phyloP scores from a whole-genome alignment of 1,284 basidiomycete species.

The Cutaneotrichosporon cavernicola region DNA sequence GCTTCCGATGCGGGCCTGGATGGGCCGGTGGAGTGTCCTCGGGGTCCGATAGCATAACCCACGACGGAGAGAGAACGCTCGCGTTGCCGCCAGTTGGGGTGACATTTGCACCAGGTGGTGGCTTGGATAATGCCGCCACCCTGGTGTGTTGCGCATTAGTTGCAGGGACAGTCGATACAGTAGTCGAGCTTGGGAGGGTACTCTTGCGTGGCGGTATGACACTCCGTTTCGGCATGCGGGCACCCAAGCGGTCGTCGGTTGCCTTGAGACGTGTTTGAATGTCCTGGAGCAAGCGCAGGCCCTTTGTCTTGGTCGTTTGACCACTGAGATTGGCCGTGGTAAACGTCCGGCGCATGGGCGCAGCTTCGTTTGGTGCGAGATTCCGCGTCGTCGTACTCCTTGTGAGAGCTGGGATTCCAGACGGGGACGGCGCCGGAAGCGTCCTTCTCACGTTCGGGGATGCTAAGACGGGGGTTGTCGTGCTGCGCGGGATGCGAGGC shows the following conservation, averaged over 20 bases:
- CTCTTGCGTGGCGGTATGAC: constrained; percentile 52
- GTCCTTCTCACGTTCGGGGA: constrained; percentile 13
- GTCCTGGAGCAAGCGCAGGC: constrained; percentile 42
- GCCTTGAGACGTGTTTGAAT: constrained; percentile 45
- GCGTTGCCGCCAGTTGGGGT: constrained; percentile 9
- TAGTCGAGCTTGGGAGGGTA: not conserved
- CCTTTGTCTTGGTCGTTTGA: constrained; percentile 40
- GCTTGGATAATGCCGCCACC: constrained; percentile 10
- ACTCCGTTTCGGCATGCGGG: constrained; percentile 35
- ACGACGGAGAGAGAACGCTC: constrained; percentile 37
- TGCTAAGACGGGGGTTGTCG: constrained; percentile 11
- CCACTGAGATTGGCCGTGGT: constrained; percentile 16
- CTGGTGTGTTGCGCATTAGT: constrained; percentile 13
- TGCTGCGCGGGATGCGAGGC: constrained; percentile 10
- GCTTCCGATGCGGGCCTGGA: not conserved
- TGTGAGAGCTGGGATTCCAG: constrained; percentile 34
- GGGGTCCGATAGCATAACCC: constrained; percentile 46
- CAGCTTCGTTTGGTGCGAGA: constrained; percentile 15
- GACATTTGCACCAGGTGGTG: constrained; percentile 13
- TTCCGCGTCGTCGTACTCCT: constrained; percentile 45
- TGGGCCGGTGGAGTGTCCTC: constrained; percentile 35
- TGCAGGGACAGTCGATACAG: not conserved
- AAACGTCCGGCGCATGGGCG: not conserved
- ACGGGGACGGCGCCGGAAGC: constrained; percentile 31
- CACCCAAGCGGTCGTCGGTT: constrained; percentile 44